Conservation (phyloP, 2,329 filamentous ascomycete genomes). For the Calonectria pseudoreteaudii region DNA sequence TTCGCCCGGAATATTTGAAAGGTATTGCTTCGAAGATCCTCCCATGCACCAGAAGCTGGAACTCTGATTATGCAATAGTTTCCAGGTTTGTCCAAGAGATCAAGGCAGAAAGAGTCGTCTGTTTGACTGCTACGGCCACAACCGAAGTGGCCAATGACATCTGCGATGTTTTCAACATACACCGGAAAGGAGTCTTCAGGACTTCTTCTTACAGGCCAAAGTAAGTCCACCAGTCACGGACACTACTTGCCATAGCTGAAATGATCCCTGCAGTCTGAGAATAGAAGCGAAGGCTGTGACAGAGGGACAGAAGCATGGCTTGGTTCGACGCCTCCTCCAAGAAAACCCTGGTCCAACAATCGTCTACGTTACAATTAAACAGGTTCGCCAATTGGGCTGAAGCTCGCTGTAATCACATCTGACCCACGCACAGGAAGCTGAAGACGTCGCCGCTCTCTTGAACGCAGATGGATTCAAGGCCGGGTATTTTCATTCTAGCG, state of each 20-base stretch:
- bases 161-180: constrained; percentile 63
- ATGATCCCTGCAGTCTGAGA: background rate
- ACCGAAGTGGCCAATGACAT: constrained; percentile 66
- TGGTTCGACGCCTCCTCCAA: constrained; percentile 60
- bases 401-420: background rate
- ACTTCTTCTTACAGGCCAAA: constrained; percentile 71
- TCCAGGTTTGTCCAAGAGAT: constrained; percentile 67
- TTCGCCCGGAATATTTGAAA: constrained; percentile 64
- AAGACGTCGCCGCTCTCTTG: constrained; percentile 54
- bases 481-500: constrained; percentile 62
- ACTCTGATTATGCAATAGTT: constrained; percentile 46
- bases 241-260: background rate
- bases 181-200: constrained; percentile 60
- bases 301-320: constrained; percentile 59
- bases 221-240: constrained; percentile 30
- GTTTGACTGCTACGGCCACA: constrained; percentile 70
- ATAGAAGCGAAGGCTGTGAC: background rate
- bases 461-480: constrained; percentile 53
- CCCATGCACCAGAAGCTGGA: background rate
- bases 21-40: constrained; percentile 43
- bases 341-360: constrained; percentile 66
- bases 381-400: constrained; percentile 32
- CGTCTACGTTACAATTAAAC: constrained; percentile 70
- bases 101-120: constrained; percentile 68
- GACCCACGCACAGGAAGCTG: constrained; percentile 53